These are phyloP conservation scores for Macroventuria anomochaeta DNA, from an alignment of 2,329 filamentous ascomycete species.

Conservation along the genomic window DNA sequence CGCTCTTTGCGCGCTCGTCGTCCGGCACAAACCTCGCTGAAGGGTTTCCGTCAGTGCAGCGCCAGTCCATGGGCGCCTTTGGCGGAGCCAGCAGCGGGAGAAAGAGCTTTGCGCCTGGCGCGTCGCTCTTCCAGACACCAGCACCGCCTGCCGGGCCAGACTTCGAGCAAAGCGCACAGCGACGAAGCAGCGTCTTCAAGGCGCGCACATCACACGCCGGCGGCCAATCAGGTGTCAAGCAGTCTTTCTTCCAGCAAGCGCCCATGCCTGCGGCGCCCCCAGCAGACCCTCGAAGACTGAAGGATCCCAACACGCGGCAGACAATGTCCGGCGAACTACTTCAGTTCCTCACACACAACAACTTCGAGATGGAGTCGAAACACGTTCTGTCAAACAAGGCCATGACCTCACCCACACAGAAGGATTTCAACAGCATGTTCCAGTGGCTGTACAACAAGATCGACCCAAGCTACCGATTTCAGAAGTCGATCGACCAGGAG, in stretches of 20 bases:
- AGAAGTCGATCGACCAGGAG: slow-evolving; percentile 94
- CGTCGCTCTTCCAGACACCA: slow-evolving; percentile 55
- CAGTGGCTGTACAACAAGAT: slow-evolving; percentile 97
- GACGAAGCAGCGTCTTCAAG: slow-evolving; percentile 75
- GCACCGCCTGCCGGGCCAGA: slow-evolving; percentile 53
- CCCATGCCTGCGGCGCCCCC: slow-evolving; percentile 82
- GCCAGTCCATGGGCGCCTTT: slow-evolving; percentile 77
- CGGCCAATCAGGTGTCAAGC: slow-evolving; percentile 72
- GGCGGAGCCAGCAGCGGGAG: slow-evolving; percentile 62
- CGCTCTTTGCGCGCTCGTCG: slow-evolving; percentile 83
- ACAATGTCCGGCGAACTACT: slow-evolving; percentile 87
- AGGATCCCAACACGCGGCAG: slow-evolving; percentile 78
- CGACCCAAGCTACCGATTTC: slow-evolving; percentile 90
- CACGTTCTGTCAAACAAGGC: slow-evolving; percentile 89
- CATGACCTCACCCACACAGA: slow-evolving; percentile 92
- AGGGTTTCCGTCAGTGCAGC: slow-evolving; percentile 82
- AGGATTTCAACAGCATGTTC: slow-evolving; percentile 98
- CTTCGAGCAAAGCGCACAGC: slow-evolving; percentile 63
- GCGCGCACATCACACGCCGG: slow-evolving; percentile 67
- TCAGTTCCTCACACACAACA: slow-evolving; percentile 90
- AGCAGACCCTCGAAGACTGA: slow-evolving; percentile 83
- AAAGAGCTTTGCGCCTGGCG: slow-evolving; percentile 71
- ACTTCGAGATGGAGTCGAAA: slow-evolving; percentile 98
- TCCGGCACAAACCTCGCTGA: slow-evolving; percentile 82
- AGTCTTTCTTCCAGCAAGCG: slow-evolving; percentile 93